Base-by-base conservation (phyloP, 805 yeast species). In the Metschnikowia anglica region DNA sequence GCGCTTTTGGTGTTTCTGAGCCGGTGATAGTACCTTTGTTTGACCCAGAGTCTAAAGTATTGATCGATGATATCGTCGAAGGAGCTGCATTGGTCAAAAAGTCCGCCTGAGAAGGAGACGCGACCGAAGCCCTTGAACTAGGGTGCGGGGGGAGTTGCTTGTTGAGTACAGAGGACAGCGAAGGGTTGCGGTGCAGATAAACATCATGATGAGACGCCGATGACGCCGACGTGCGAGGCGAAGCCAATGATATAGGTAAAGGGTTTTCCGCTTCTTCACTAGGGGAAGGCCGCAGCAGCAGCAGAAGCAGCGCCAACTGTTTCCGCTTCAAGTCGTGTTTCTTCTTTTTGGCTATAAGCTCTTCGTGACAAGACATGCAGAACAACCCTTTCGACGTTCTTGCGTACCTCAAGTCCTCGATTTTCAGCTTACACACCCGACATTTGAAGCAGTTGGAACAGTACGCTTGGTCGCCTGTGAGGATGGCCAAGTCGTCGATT, bases 401-500 rank as follows among this genome's bases (percentile, higher is more conserved):
- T 12, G 97, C 97, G 61, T 93, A 93, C 52, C 89, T 75, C 51
- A 90, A 69, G 64, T 91, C 96, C 58, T 85, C 95, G 48, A 91
- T 91, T 44, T 83, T 82, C 48, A 78, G 78, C 60, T 85, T 83
- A 68, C 99, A 91, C 53, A 87, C 83, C 38, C 91, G 79, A 63
- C 99, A 91, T 55, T 81, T 81, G 68, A 91, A 93, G 63, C 99
- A 91, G 37, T 75, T 73, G 7, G 95, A 80, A 62, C 98, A 93
- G 62, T 88, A 93, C 2, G 98, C 97, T 60, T 87, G 91, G 55
- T 93, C 95, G 19, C 97, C 96, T 1, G 98, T 89, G 25, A 91
- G 72, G 23, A 93, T 90, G 11, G 99, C 98, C 70, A 88, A 73
- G 61, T 91, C 97, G 53, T 86, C 91, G 49, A 91, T 93, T 61